Base-by-base conservation (phyloP, 2,329 filamentous ascomycete species). In the Davidsoniella australis region DNA sequence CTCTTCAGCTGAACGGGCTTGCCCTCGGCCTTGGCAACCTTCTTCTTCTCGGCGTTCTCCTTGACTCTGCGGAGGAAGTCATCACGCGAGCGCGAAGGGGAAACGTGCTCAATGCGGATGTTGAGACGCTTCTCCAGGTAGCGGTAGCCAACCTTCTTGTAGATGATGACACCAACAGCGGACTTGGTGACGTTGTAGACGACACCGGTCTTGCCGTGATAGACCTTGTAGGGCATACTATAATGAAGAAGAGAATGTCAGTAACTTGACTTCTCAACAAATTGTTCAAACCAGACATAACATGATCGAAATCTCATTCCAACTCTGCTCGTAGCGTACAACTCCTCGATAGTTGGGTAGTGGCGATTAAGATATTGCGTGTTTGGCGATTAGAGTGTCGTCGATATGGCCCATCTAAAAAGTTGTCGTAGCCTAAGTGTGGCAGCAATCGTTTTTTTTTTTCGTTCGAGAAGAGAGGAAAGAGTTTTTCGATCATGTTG, bases 51-150 rank as follows among this genome's bases (percentile, higher is more conserved):
- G 64, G 88, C 87, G 75, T 96, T 96, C 66, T 78, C 72, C 85
- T 96, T 96, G 69, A 98, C 89, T 65, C 89, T 83, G 74, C 78
- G 81, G 64, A 96, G 71, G 78, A 98, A 96, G 69, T 91, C 89
- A 64, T 96, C 89, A 66, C 91, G 80, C 64, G 89, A 96, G 68
- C 91, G 84, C 61, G 89, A 96, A 67, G 85, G 84, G 65, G 73
- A 72, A 72, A 98, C 78, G 82, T 98, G 91, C 82, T 98, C 91
- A 71, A 96, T 72, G 68, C 91, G 86, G 73, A 98, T 77, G 81
- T 94, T 96, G 76, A 98, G 81, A 70, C 91, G 89, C 87, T 98
- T 98, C 85, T 98, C 91, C 69, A 98, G 78, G 81, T 95, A 98
- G 66, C 89, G 85, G 82, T 96, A 91, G 74, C 88, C 87, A 68